Evolutionary conservation across 2,329 filamentous ascomycete genomes (phyloP), one percentile per base, ranked within the genome.

Genomic region (Alternaria triticina): DNA sequence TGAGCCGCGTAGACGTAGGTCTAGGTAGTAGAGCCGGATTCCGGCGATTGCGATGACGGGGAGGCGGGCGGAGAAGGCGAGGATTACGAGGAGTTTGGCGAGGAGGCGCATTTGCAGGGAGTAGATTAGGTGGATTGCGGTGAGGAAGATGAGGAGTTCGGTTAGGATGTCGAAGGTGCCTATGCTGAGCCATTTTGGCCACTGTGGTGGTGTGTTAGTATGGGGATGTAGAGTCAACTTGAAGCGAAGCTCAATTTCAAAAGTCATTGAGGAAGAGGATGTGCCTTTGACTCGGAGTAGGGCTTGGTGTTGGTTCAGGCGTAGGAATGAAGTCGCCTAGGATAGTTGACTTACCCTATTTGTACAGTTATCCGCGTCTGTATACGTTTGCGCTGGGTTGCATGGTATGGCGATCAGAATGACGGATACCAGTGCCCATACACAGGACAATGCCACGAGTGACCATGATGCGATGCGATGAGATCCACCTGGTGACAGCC

Each of bases 131-230:
- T 70, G 67, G 5, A 74, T 27, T 4, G 74, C 71, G n/a, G 73
- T 69, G 44, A 66, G n/a, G 56, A 77, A 75, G 61, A 77, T 76
- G 43, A 68, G 30, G 6, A 62, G 50, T 61, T 77, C 75, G 25
- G 69, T 77, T 1, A 66, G 25, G 50, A 77, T 74, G 59, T 77
- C 75, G 45, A 76, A 57, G 15, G 68, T 60, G 28, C 66, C 66
- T 47, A 77, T 74, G 28, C 72, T 68, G 22, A 74, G 65, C 75
- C 74, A 77, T 66, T 73, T 75, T 28, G 69, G 64, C 65, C 67
- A 72, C 74, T 77, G 12, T 2, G 8, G 8, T 44, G 70, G 28
- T 73, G 4, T 59, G 36, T 43, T 30, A 28, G 40, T 5, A 7
- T 15, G 15, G 11, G 22, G n/a, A 7, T 9, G 36, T 23, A 44